phyloP scores from a whole-genome alignment of 139 green algal genomes.

The Auxenochlorella protothecoides region DNA sequence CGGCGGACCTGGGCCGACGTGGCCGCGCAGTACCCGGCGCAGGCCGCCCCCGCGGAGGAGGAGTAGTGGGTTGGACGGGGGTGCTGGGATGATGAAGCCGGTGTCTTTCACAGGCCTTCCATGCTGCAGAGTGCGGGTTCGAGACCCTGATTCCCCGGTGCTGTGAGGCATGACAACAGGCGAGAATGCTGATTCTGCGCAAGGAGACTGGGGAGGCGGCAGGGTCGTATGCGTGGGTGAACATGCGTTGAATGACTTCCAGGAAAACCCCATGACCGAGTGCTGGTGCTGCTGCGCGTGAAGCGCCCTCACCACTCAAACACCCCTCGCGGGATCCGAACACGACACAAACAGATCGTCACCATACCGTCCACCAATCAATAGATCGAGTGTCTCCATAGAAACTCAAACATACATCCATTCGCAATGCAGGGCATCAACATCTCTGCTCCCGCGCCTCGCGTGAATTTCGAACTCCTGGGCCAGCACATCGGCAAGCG shows the following conservation, averaged over 20 bases:
- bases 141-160: too few relatives aligned
- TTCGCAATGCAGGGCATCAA: slow-evolving; percentile 6
- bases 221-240: too few relatives aligned
- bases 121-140: too few relatives aligned
- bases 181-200: too few relatives aligned
- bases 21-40: slow-evolving; percentile 65
- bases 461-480: slow-evolving; percentile 42
- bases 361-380: background rate
- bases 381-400: too few relatives aligned
- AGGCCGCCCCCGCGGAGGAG: slow-evolving; percentile 30
- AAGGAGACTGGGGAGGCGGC: background rate
- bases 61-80: too few relatives aligned
- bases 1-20: slow-evolving; percentile 60
- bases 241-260: too few relatives aligned
- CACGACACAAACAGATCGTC: background rate
- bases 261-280: background rate
- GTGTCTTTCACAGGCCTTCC: too few relatives aligned
- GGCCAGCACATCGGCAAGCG: slow-evolving; percentile 29
- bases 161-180: too few relatives aligned
- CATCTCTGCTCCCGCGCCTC: slow-evolving; percentile 16
- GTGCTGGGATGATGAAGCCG: too few relatives aligned
- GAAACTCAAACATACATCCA: too few relatives aligned
- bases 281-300: background rate
- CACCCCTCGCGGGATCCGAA: background rate
- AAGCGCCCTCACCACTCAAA: background rate